Percentiles rank a stretch among this genome's conserved stretches.
These are phyloP conservation scores for Yamadazyma buinensis DNA, from an alignment of 1,139 yeast species.

Conservation along the genomic window DNA sequence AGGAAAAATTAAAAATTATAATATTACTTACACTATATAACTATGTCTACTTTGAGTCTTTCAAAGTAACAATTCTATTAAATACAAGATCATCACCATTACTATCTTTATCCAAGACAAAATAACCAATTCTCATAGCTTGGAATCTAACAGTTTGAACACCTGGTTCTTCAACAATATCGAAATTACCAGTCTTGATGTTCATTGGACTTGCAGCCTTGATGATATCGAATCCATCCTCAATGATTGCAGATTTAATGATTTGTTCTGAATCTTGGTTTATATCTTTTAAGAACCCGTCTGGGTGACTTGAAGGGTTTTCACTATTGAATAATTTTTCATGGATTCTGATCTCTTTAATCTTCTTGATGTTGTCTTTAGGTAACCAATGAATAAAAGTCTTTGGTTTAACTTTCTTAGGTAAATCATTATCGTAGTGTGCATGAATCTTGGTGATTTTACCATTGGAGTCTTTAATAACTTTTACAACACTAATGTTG, in stretches of 20 bases:
- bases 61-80: slow-evolving; percentile 86
- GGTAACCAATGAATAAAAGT: slow-evolving; percentile 98
- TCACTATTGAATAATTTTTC: slow-evolving; percentile 87
- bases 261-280: slow-evolving; percentile 76
- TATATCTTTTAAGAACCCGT: slow-evolving; percentile 81
- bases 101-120: slow-evolving; percentile 84
- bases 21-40: too few species aligned
- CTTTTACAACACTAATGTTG: slow-evolving; percentile 69
- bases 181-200: slow-evolving; percentile 64
- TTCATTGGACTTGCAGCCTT: slow-evolving; percentile 74
- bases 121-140: slow-evolving; percentile 95
- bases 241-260: slow-evolving; percentile 65
- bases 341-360: slow-evolving; percentile 81
- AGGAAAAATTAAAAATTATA: too few species aligned
- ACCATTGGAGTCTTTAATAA: slow-evolving; percentile 63
- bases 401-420: slow-evolving; percentile 74
- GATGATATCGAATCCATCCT: slow-evolving; percentile 71
- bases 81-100: slow-evolving; percentile 55
- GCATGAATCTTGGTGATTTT: slow-evolving; percentile 69
- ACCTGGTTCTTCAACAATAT: slow-evolving; percentile 57
- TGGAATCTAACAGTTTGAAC: slow-evolving; percentile 95
- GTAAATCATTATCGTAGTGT: slow-evolving; percentile 68
- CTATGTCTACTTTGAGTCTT: slow-evolving; percentile 40
- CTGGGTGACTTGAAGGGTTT: slow-evolving; percentile 85
- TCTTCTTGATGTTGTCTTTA: slow-evolving; percentile 48